Percentiles rank a stretch among this genome's conserved stretches.
Conservation (phyloP, 2,329 filamentous ascomycete genomes). For the Stagonosporopsis tanaceti region DNA sequence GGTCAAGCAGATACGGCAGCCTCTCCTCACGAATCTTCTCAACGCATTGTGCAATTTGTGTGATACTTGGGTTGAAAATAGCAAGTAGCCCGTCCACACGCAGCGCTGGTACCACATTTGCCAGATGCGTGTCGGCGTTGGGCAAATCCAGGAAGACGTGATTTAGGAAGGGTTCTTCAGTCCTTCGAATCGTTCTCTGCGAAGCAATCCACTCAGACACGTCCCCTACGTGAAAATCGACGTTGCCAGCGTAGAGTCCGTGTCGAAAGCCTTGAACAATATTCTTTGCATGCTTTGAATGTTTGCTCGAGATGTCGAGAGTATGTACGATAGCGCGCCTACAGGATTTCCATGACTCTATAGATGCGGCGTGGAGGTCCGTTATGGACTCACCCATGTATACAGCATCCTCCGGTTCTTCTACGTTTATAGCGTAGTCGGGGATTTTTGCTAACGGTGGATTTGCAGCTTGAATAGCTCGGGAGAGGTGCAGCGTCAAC, state of each 20-base stretch:
- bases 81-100: constrained; percentile 70
- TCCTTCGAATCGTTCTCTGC: constrained; percentile 49
- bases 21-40: constrained; percentile 60
- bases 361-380: constrained; percentile 39
- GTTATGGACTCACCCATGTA: constrained; percentile 44
- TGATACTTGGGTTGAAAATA: constrained; percentile 79
- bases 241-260: constrained; percentile 72
- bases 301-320: constrained; percentile 69
- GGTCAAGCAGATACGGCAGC: constrained; percentile 66
- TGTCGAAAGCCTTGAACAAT: constrained; percentile 72
- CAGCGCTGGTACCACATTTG: constrained; percentile 64
- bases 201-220: constrained; percentile 69
- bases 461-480: constrained; percentile 79
- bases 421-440: constrained; percentile 23
- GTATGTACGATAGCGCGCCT: constrained; percentile 78
- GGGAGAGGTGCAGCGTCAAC: constrained; percentile 76
- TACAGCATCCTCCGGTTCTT: constrained; percentile 40
- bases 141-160: constrained; percentile 80
- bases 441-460: constrained; percentile 55
- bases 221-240: constrained; percentile 77
- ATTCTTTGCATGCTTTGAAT: constrained; percentile 70
- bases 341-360: constrained; percentile 49
- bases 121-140: constrained; percentile 62
- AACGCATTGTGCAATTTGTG: constrained; percentile 75
- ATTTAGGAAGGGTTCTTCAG: constrained; percentile 68